A percentile compares a stretch with the other conserved stretches of the same genome.
These are phyloP conservation scores for Pharnaceum exiguum DNA, from an alignment of 148 eudicot species.

Conservation along the genomic window DNA sequence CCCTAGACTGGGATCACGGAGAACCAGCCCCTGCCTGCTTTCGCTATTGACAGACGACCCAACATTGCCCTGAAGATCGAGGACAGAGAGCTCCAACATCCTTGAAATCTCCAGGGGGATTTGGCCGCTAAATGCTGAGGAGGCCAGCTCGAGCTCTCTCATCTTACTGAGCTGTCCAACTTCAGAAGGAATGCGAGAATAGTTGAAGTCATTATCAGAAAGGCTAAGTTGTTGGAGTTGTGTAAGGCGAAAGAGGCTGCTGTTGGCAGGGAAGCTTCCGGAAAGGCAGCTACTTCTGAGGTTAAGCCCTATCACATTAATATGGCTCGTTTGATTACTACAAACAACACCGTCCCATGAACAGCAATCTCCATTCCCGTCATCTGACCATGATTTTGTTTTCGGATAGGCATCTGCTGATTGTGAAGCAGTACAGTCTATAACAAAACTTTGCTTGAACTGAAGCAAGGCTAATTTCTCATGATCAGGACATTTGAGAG, in stretches of 20 bases:
- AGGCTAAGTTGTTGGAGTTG: slow-evolving; percentile 28
- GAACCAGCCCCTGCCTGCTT: background rate
- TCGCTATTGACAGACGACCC: background rate
- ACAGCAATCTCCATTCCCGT: slow-evolving; percentile 12
- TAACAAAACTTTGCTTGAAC: slow-evolving; percentile 10
- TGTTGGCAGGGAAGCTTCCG: slow-evolving; percentile 15
- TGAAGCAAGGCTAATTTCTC: slow-evolving; percentile 18
- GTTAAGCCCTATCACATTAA: slow-evolving; percentile 26
- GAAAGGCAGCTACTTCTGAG: slow-evolving; percentile 24
- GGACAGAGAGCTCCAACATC: slow-evolving; percentile 12
- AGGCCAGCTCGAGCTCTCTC: slow-evolving; percentile 16
- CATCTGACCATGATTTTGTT: background rate
- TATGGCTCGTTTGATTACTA: slow-evolving; percentile 12
- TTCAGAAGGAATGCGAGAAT: slow-evolving; percentile 23
- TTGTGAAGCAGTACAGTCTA: background rate
- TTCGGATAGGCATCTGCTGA: background rate
- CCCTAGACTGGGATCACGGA: slow-evolving; percentile 7
- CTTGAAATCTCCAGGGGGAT: slow-evolving; percentile 20
- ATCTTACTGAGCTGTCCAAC: slow-evolving; percentile 16
- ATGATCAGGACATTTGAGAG: background rate
- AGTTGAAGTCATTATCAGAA: slow-evolving; percentile 22
- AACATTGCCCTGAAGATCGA: slow-evolving; percentile 12
- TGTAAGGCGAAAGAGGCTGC: slow-evolving; percentile 24
- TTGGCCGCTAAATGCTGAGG: slow-evolving; percentile 24
- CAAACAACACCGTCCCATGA: slow-evolving; percentile 37